These are phyloP conservation scores for Cubamyces lactineus DNA, from an alignment of 768 basidiomycete species.

Conservation along the genomic window DNA sequence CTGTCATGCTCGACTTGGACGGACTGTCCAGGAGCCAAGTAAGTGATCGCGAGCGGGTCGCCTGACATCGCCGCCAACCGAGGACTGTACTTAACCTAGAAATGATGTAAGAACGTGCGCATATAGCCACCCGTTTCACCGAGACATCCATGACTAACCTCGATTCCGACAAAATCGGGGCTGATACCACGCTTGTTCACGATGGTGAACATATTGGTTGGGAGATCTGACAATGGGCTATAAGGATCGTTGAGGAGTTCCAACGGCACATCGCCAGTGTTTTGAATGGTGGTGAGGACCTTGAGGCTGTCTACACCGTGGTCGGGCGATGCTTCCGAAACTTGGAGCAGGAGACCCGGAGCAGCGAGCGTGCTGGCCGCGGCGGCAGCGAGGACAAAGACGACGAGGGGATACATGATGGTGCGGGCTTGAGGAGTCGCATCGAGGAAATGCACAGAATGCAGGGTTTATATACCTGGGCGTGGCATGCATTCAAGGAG, in stretches of 20 bases:
- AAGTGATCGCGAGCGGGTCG: conserved; percentile 36
- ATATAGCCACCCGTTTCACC: not conserved
- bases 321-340: conserved; percentile 39
- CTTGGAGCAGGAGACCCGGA: conserved; percentile 37
- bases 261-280: conserved; percentile 46
- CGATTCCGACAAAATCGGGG: conserved; percentile 45
- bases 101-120: not conserved
- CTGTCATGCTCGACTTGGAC: conserved; percentile 37
- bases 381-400: conserved; percentile 35
- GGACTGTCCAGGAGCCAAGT: conserved; percentile 40
- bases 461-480: not conserved
- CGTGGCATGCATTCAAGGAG: too few relatives aligned
- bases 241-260: conserved; percentile 48
- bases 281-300: conserved; percentile 43
- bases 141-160: conserved; percentile 23
- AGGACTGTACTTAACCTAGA: conserved; percentile 41
- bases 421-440: not conserved
- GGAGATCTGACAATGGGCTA: conserved; percentile 42
- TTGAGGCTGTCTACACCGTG: conserved; percentile 39
- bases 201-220: conserved; percentile 46
- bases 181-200: conserved; percentile 33
- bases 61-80: conserved; percentile 33
- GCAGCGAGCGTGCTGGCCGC: conserved; percentile 36
- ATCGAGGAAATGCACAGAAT: not conserved
- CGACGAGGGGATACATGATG: conserved; percentile 24